phyloP scores from a whole-genome alignment of 73 alveolate genomes.

The Tetrahymena thermophila region DNA sequence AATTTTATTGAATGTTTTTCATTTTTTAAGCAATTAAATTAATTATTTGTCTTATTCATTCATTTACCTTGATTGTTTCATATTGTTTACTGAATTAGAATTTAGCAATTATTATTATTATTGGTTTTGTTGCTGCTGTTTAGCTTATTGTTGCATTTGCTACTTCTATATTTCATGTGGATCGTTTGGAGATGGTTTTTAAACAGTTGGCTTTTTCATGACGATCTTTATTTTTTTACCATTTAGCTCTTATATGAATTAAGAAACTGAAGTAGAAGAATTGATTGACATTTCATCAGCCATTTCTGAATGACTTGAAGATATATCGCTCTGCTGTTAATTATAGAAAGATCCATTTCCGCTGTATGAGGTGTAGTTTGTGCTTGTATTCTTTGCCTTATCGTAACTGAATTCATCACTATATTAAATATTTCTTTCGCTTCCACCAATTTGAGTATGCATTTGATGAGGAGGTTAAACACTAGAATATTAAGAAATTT shows the following conservation, averaged over 20 bases:
- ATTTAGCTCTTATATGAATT: background rate
- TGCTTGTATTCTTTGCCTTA: background rate
- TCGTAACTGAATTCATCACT: background rate
- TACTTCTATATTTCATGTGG: background rate
- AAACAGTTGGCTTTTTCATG: background rate
- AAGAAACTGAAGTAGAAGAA: background rate
- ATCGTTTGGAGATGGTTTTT: background rate
- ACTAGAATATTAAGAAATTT: background rate
- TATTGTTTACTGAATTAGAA: background rate
- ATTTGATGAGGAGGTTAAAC: background rate
- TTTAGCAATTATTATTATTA: background rate
- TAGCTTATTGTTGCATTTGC: background rate
- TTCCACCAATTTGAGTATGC: background rate
- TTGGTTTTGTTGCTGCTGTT: background rate
- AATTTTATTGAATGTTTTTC: background rate
- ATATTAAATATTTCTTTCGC: background rate
- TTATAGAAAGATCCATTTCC: background rate
- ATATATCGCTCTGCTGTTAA: background rate
- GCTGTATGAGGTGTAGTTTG: background rate
- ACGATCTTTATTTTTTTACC: background rate
- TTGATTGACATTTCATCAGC: background rate
- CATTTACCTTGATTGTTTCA: background rate
- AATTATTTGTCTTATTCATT: background rate
- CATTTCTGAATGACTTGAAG: background rate
- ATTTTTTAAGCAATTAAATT: background rate